Percentiles rank a stretch among this genome's conserved stretches.
phyloP scores from a whole-genome alignment of 805 yeast genomes.

The Zygosaccharomyces bailii region DNA sequence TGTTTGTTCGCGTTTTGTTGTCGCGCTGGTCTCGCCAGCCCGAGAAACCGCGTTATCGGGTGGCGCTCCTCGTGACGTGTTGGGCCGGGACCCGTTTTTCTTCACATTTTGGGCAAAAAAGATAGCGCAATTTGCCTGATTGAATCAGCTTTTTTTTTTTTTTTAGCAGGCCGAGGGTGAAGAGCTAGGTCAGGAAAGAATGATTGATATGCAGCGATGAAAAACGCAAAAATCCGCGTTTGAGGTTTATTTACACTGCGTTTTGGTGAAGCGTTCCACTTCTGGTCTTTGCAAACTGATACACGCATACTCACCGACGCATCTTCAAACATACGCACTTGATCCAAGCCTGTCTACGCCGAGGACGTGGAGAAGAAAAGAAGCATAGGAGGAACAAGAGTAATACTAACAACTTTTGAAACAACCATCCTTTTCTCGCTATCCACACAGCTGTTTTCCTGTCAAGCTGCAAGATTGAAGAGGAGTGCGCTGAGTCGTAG shows the following conservation, averaged over 20 bases:
- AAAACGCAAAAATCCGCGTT: slow-evolving; percentile 3
- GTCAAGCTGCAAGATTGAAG: not conserved
- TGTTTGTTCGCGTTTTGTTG: not conserved
- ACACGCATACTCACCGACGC: not conserved
- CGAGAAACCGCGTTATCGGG: slow-evolving; percentile 1
- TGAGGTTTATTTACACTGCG: slow-evolving; percentile 3
- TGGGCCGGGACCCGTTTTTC: not conserved
- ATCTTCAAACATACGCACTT: not conserved
- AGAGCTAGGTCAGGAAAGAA: not conserved
- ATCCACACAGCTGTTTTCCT: slow-evolving; percentile 1
- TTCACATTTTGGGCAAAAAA: not conserved
- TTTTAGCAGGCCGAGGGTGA: not conserved
- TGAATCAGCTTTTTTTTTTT: not conserved
- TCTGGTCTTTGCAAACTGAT: slow-evolving; percentile 1
- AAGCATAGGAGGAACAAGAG: not conserved
- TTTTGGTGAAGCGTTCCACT: slow-evolving; percentile 1
- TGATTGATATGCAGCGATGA: not conserved
- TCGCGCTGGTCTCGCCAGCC: not conserved
- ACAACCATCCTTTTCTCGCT: not conserved
- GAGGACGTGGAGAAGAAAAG: slow-evolving; percentile 1
- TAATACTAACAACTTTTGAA: slow-evolving; percentile 1
- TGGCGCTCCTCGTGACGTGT: not conserved
- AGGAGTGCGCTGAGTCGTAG: not conserved
- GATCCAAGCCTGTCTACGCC: not conserved
- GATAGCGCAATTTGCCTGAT: not conserved